Base-by-base conservation (phyloP, 371 early-diverging fungal genomes). In the Saksenaea vasiformis region DNA sequence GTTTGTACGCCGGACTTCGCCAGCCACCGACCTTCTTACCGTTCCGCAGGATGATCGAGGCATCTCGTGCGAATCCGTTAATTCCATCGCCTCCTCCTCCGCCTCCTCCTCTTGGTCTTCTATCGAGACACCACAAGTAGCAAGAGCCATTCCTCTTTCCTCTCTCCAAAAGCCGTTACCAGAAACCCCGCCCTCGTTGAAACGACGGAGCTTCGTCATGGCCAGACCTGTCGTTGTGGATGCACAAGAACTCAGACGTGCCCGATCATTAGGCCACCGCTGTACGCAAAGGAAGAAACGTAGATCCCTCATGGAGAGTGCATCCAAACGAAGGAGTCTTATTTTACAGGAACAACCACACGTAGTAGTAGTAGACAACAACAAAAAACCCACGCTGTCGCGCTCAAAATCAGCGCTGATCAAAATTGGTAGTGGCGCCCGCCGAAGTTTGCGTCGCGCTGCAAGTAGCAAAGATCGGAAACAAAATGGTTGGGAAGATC, bases 271-370 rank as follows among this genome's bases (percentile, higher is more conserved):
- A n/a, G 70, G 70, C 22, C 64, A 68, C 24, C 65, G 56, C 22
- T 38, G 64, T 17, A 58, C 62, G n/a, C 69, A 47, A 47, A 47
- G 73, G 27, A 75, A 72, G 28, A 80, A 80, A 53, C 68, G 73
- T 47, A 70, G 61, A 38, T 77, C 80, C 7, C 61, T 74, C 8
- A 75, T 79, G 74, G 79, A 79, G 63, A 73, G 76, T 5, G 64
- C 67, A 31, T 64, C 69, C 24, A 78, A 74, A 47, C 68, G 69
- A 8, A 73, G 65, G 37, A 77, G 73, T 41, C n/a, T 47, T 10
- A 47, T 47, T 22, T 55, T 57, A 26, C 60, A 67, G 41, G 47
- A 35, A 43, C 63, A 41, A 17, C 59, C 19, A 8, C n/a, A n/a
- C n/a, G n/a, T n/a, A n/a, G n/a, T n/a, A n/a, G n/a, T 58, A 38